phyloP scores from a whole-genome alignment of 2,329 filamentous ascomycete genomes.

The Aspergillus fijiensis region DNA sequence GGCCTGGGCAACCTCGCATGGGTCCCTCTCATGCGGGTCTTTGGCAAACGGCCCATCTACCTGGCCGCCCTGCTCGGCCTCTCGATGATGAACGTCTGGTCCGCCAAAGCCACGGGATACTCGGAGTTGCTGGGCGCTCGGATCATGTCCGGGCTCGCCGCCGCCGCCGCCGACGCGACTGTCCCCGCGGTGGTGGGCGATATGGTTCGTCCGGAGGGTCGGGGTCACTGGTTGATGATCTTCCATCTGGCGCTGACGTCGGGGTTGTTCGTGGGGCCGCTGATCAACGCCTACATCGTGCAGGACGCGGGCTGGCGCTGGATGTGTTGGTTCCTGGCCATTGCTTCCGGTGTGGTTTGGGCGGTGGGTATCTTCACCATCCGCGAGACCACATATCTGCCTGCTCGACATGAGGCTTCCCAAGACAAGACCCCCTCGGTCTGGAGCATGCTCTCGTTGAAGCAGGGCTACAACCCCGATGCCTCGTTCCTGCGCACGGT shows the following conservation, averaged over 20 bases:
- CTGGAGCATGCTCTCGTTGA: slow-evolving; percentile 25
- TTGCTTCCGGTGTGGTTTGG: slow-evolving; percentile 23
- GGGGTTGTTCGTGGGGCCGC: slow-evolving; percentile 39
- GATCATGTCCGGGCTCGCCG: slow-evolving; percentile 28
- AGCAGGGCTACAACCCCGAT: slow-evolving; percentile 21
- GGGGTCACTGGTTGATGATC: slow-evolving; percentile 40
- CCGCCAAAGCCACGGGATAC: slow-evolving; percentile 26
- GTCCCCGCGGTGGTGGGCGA: slow-evolving; percentile 39
- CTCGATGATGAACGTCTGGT: slow-evolving; percentile 38
- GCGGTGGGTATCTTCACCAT: slow-evolving; percentile 21
- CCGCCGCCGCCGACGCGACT: slow-evolving; percentile 37
- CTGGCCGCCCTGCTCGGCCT: slow-evolving; percentile 34
- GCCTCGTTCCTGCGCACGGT: slow-evolving; percentile 26
- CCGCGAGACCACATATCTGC: slow-evolving; percentile 25
- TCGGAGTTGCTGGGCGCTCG: slow-evolving; percentile 28
- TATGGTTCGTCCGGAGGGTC: slow-evolving; percentile 35
- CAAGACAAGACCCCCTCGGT: slow-evolving; percentile 11
- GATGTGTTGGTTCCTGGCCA: slow-evolving; percentile 29
- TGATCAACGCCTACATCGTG: slow-evolving; percentile 31
- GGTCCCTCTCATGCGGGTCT: slow-evolving; percentile 27
- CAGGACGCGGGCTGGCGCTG: slow-evolving; percentile 26
- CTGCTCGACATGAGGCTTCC: neutral
- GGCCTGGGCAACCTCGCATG: slow-evolving; percentile 28
- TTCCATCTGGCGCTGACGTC: slow-evolving; percentile 38
- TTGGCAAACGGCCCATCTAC: slow-evolving; percentile 42